These are phyloP conservation scores for Tuber indicum DNA, from an alignment of 495 filamentous ascomycete genomes.

Conservation along the genomic window DNA sequence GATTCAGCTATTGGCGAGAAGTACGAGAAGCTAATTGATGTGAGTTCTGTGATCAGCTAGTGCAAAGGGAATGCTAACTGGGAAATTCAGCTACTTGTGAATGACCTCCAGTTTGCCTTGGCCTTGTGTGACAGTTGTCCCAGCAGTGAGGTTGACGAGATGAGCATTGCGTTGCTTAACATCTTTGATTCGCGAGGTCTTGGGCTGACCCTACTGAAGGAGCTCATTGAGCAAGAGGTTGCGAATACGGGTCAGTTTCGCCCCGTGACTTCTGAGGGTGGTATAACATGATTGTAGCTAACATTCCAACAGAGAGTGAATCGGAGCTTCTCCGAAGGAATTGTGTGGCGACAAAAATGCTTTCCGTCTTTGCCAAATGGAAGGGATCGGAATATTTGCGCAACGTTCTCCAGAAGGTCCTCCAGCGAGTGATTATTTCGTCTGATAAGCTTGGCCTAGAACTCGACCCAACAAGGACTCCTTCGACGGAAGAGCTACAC, in stretches of 20 bases:
- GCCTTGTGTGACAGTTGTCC: conserved; percentile 59
- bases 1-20: conserved; percentile 60
- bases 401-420: conserved; percentile 56
- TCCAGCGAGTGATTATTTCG: conserved; percentile 55
- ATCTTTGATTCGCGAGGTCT: conserved; percentile 60
- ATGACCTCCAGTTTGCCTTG: conserved; percentile 54
- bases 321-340: conserved; percentile 57
- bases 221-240: conserved; percentile 59
- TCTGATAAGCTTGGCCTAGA: conserved; percentile 59
- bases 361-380: conserved; percentile 62
- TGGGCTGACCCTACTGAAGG: conserved; percentile 56
- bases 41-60: conserved; percentile 36
- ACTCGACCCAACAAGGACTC: conserved; percentile 55
- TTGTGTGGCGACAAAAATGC: conserved; percentile 62
- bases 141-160: conserved; percentile 58
- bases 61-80: background rate
- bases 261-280: background rate
- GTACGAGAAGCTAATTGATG: conserved; percentile 57
- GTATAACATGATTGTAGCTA: conserved; percentile 17
- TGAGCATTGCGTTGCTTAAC: conserved; percentile 58
- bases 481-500: conserved; percentile 53
- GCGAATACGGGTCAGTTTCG: conserved; percentile 51
- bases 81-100: conserved; percentile 49
- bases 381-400: conserved; percentile 58
- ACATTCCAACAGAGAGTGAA: conserved; percentile 49